A percentile compares a stretch with the other conserved stretches of the same genome.
Conservation (phyloP, 768 basidiomycete genomes). For the Agrocybe praecox region DNA sequence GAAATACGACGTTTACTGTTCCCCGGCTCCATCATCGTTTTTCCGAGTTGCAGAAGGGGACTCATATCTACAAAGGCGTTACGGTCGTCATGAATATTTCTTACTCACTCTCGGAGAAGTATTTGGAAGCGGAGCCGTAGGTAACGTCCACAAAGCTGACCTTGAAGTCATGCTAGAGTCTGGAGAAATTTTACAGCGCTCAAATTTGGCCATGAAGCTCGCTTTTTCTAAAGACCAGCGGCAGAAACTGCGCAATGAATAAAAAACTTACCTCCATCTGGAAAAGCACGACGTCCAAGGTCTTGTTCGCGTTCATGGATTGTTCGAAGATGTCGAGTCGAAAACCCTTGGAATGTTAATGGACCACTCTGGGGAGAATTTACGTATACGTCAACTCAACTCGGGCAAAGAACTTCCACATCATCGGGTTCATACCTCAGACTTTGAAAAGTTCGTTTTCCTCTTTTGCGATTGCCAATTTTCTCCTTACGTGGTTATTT, state of each 20-base stretch:
- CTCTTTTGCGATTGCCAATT: too few species aligned
- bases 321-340: neutral
- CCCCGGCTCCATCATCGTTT: conserved; percentile 5
- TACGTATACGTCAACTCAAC: too few species aligned
- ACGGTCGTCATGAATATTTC: neutral
- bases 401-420: too few species aligned
- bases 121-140: conserved; percentile 6
- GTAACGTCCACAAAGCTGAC: conserved; percentile 7
- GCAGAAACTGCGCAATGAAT: conserved; percentile 1
- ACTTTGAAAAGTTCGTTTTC: too few species aligned
- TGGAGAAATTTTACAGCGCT: neutral
- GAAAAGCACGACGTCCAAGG: neutral
- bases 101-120: conserved; percentile 5
- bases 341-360: neutral
- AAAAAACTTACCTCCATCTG: neutral
- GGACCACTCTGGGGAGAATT: neutral
- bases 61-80: too few species aligned
- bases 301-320: neutral
- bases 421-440: too few species aligned
- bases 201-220: conserved; percentile 12
- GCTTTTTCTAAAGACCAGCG: conserved; percentile 6
- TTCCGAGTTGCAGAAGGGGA: too few species aligned
- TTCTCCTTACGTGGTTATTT: too few species aligned
- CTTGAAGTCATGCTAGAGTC: conserved; percentile 1
- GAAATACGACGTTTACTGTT: conserved; percentile 4